These are phyloP conservation scores for Arxiozyma bovina DNA, from an alignment of 1,139 yeast species.

Conservation along the genomic window DNA sequence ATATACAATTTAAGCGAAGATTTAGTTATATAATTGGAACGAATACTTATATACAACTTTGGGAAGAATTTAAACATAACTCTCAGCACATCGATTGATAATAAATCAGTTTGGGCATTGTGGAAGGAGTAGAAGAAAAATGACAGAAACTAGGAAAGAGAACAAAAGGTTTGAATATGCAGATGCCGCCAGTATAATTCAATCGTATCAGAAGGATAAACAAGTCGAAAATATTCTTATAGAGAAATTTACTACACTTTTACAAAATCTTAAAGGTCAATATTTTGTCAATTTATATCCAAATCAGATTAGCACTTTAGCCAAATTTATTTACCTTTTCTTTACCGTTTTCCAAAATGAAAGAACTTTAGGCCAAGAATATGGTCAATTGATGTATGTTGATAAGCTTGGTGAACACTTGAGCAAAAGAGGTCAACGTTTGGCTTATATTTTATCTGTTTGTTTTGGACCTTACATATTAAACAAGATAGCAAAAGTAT, in stretches of 20 bases:
- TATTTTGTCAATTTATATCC: slow-evolving; percentile 58
- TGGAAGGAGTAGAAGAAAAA: background rate
- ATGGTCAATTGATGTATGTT: slow-evolving; percentile 75
- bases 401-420: slow-evolving; percentile 41
- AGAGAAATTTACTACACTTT: slow-evolving; percentile 47
- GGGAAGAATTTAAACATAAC: background rate
- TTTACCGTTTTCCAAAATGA: slow-evolving; percentile 70
- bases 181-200: slow-evolving; percentile 44
- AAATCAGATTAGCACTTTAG: slow-evolving; percentile 50
- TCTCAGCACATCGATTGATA: too few relatives aligned
- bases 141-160: background rate
- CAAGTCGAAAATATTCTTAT: slow-evolving; percentile 54
- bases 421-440: slow-evolving; percentile 40
- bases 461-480: slow-evolving; percentile 49
- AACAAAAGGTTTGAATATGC: slow-evolving; percentile 33
- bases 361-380: slow-evolving; percentile 88
- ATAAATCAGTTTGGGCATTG: background rate
- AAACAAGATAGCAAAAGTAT: slow-evolving; percentile 24
- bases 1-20: background rate
- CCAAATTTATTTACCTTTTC: slow-evolving; percentile 53
- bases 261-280: slow-evolving; percentile 45
- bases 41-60: too few relatives aligned
- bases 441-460: slow-evolving; percentile 48
- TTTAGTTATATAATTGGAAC: too few relatives aligned
- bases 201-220: slow-evolving; percentile 84